phyloP scores from a whole-genome alignment of 2,329 filamentous ascomycete genomes.

The Botrytis cinerea region DNA sequence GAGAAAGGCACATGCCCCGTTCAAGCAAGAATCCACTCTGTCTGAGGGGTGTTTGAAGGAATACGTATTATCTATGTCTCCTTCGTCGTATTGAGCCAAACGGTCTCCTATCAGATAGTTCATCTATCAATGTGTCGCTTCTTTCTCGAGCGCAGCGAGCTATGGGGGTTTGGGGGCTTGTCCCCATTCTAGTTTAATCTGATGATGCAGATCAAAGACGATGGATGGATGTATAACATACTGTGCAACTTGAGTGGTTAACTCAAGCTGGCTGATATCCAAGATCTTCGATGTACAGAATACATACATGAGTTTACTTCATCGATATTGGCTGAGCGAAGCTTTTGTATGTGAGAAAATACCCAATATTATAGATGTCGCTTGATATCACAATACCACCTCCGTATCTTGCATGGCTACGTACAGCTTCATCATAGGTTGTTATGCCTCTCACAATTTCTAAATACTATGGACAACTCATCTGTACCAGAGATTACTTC shows the following conservation, averaged over 20 bases:
- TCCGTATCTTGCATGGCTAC: conserved; percentile 4
- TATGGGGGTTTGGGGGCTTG: conserved; percentile 1
- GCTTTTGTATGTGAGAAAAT: neutral
- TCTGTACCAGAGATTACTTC: neutral
- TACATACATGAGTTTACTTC: neutral
- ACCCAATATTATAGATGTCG: neutral
- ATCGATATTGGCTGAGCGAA: neutral
- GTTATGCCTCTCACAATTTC: neutral
- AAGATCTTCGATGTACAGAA: neutral
- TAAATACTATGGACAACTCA: neutral
- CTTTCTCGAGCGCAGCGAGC: conserved; percentile 3
- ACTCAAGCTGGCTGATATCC: neutral
- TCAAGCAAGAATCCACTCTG: neutral
- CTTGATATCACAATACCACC: neutral
- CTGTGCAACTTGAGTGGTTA: neutral
- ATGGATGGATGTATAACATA: neutral
- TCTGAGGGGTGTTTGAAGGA: neutral
- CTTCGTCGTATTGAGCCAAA: neutral
- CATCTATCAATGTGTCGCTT: neutral
- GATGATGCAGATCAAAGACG: neutral
- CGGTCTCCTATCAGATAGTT: neutral
- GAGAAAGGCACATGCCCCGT: neutral
- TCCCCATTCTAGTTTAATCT: neutral
- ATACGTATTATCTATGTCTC: neutral
- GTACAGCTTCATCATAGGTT: conserved; percentile 7